These are phyloP conservation scores for Fusarium siculi DNA, from an alignment of 2,329 filamentous ascomycete genomes.

Conservation along the genomic window DNA sequence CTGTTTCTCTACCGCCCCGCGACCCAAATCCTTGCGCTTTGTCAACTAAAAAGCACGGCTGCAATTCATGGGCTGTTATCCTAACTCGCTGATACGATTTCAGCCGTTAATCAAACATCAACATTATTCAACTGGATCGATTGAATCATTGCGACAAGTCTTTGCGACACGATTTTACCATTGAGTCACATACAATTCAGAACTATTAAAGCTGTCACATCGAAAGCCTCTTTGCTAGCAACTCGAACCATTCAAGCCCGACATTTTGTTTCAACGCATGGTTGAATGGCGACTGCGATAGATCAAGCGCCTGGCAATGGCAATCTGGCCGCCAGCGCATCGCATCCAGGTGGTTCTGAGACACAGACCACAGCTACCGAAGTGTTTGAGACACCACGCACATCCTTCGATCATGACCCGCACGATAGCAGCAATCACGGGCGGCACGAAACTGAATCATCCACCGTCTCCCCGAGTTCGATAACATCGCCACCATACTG, in stretches of 20 bases:
- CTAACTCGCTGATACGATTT: slow-evolving; percentile 22
- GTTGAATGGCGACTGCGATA: slow-evolving; percentile 50
- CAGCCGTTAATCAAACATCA: slow-evolving; percentile 18
- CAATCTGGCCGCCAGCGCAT: slow-evolving; percentile 34
- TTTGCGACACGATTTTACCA: background rate
- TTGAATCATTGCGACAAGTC: background rate
- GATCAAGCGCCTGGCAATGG: slow-evolving; percentile 40
- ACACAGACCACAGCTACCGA: slow-evolving; percentile 34
- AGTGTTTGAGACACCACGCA: slow-evolving; percentile 43
- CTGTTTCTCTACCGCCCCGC: background rate
- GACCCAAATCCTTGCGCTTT: slow-evolving; percentile 8
- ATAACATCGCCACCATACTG: slow-evolving; percentile 59
- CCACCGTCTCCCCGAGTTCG: slow-evolving; percentile 44
- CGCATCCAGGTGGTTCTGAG: slow-evolving; percentile 29
- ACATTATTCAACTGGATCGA: slow-evolving; percentile 4
- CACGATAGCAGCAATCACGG: slow-evolving; percentile 19
- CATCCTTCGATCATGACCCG: slow-evolving; percentile 39
- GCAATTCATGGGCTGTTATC: slow-evolving; percentile 17
- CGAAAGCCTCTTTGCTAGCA: background rate
- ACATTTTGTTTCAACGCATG: slow-evolving; percentile 37
- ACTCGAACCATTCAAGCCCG: background rate
- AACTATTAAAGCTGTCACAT: background rate
- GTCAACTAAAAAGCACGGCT: slow-evolving; percentile 23
- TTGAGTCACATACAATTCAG: background rate
- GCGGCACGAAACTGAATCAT: slow-evolving; percentile 36